phyloP scores from a whole-genome alignment of 2,329 filamentous ascomycete species.

The Phialophora expanda region DNA sequence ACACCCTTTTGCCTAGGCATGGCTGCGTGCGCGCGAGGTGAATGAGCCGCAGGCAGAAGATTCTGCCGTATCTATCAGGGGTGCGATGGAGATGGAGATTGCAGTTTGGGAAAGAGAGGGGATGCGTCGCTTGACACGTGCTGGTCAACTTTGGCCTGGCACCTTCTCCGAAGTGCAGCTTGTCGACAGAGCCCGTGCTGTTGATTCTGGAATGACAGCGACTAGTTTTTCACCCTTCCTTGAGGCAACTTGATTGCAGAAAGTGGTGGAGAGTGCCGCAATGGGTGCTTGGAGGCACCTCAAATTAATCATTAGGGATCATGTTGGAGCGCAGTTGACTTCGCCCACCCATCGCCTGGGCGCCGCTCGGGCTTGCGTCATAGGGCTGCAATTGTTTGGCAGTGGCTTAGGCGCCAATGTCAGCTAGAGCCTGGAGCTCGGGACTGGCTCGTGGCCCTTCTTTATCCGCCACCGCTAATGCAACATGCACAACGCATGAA shows the following conservation, averaged over 20 bases:
- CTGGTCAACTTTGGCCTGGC: slow-evolving; percentile 4
- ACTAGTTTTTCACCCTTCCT: not conserved
- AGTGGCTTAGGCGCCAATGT: not conserved
- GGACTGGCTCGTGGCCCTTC: not conserved
- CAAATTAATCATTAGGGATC: not conserved
- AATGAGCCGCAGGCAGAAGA: slow-evolving; percentile 14
- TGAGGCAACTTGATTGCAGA: not conserved
- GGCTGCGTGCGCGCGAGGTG: slow-evolving; percentile 19
- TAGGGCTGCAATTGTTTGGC: not conserved
- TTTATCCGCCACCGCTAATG: slow-evolving; percentile 15
- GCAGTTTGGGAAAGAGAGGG: slow-evolving; percentile 21
- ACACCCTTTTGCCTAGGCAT: slow-evolving; percentile 64
- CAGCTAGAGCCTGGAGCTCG: not conserved
- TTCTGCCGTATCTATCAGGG: slow-evolving; percentile 7
- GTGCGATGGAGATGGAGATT: slow-evolving; percentile 16
- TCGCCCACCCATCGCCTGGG: not conserved
- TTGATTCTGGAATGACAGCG: not conserved
- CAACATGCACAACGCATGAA: slow-evolving; percentile 5
- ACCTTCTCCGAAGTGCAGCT: not conserved
- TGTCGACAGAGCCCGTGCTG: not conserved
- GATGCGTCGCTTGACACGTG: slow-evolving; percentile 29
- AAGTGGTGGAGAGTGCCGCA: not conserved
- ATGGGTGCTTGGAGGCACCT: not conserved
- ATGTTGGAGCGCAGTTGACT: slow-evolving; percentile 10
- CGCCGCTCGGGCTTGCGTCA: slow-evolving; percentile 9